phyloP scores from a whole-genome alignment of 73 alveolate genomes.

The Diophrys appendiculata region DNA sequence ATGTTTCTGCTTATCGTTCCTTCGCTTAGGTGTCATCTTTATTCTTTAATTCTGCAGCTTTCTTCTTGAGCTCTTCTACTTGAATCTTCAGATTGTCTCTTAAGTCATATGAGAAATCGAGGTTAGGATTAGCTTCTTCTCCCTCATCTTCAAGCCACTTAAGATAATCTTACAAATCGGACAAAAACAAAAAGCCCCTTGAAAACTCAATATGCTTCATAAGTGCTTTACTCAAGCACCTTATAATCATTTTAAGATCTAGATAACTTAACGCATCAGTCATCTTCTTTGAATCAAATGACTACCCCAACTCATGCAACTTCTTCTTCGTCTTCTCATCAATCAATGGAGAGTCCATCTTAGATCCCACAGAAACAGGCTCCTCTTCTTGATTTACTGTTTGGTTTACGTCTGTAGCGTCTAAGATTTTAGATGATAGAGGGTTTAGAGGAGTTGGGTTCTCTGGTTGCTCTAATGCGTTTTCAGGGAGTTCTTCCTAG shows the following conservation, averaged over 20 bases:
- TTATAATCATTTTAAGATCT: constrained; percentile 38
- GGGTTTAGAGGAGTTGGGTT: neutral
- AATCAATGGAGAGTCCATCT: constrained; percentile 9
- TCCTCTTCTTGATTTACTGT: neutral
- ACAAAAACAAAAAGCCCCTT: constrained; percentile 45
- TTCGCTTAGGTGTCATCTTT: constrained; percentile 30
- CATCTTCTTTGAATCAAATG: constrained; percentile 51
- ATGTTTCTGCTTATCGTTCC: constrained; percentile 2
- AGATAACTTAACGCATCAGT: constrained; percentile 62
- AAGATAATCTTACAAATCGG: constrained; percentile 10
- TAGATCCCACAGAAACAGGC: neutral
- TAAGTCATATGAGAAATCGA: constrained; percentile 49
- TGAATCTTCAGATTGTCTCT: constrained; percentile 41
- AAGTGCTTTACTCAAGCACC: constrained; percentile 56
- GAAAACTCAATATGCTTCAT: constrained; percentile 56
- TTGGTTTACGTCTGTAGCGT: constrained; percentile 1
- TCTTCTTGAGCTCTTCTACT: constrained; percentile 32
- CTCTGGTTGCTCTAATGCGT: constrained; percentile 1
- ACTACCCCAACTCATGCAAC: constrained; percentile 43
- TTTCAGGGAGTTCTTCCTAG: neutral
- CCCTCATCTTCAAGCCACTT: constrained; percentile 27
- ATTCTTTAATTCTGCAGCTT: constrained; percentile 19
- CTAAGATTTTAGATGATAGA: neutral
- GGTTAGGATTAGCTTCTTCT: neutral
- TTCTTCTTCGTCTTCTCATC: constrained; percentile 44